Evolutionary conservation across 257 asterid species (phyloP), one percentile per base, ranked within the genome.

Genomic region (Solanum sitiens): DNA sequence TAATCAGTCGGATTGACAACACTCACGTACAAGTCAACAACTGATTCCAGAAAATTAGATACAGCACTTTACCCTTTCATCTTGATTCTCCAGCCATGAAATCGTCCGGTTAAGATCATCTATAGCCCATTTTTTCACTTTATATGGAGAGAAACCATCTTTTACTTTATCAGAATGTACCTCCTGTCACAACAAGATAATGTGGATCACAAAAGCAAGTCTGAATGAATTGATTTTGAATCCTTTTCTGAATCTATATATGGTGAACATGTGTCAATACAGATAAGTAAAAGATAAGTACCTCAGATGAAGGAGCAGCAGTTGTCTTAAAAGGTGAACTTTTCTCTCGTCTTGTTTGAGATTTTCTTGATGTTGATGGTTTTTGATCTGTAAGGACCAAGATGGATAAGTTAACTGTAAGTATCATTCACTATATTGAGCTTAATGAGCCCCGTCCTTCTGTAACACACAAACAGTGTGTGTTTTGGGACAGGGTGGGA

Each of bases 81-180:
- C 99, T 93, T 96, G 99, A 88, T 53, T 92, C 88, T 94, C 95
- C 87, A 97, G 95, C 99, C 99, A 97, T 82, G 94, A 91, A 71
- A 94, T 85, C 45, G 98, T 97, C 88, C 92, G 93, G 75, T 86
- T 88, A 72, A 96, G 92, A 92, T 97, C 99, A 86, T 93, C 95
- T 59, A 79, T 70, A 73, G 99, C 99, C 99, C 99, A 97, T 88
- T 92, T 93, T 93, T 95, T 95, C 74, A 92, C 96, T 91, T 89
- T 90, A 84, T 93, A 87, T 67, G 96, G 94, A 89, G 95, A 89
- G 90, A 95, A 93, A 30, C 56, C 61, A 83, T 93, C 92, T 88
- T 88, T 92, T 67, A 85, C 86, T 92, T 87, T 91, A 74, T 89
- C 87, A 85, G 89, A 88, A 86, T 86, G 87, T 67, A 87, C 56